A percentile compares a stretch with the other conserved stretches of the same genome.
Conservation (phyloP, 305 asterid species). For the Solanum hybrid region DNA sequence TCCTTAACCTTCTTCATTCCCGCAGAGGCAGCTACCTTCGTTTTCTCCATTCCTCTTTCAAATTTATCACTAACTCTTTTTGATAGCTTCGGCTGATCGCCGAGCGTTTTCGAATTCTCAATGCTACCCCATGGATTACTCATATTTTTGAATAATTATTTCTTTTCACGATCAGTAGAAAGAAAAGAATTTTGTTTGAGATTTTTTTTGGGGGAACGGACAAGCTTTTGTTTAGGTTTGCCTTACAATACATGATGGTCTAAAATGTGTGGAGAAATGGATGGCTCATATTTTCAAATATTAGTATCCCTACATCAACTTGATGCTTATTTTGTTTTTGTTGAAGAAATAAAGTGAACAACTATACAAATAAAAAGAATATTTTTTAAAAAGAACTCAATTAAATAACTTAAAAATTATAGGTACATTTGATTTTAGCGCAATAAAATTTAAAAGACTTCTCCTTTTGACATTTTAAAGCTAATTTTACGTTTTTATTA, state of each 20-base stretch:
- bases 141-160: neutral
- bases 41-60: conserved; percentile 32
- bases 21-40: conserved; percentile 15
- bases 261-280: neutral
- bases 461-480: no score
- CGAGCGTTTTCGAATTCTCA: conserved; percentile 17
- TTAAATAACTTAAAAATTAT: neutral
- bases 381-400: neutral
- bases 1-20: conserved; percentile 21
- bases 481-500: neutral
- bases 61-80: conserved; percentile 35
- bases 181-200: neutral
- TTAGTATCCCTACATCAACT: neutral
- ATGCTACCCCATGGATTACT: conserved; percentile 25
- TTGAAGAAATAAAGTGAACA: neutral
- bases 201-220: neutral
- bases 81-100: conserved; percentile 28
- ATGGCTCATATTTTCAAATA: neutral
- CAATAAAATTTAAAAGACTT: no score
- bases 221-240: neutral
- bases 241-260: neutral
- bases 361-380: neutral
- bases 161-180: neutral
- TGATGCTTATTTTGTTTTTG: neutral
- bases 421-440: neutral